Evolutionary conservation across 345 rosid genomes (phyloP), one percentile per base, ranked within the genome.

Genomic region (Crucihimalaya himalaica): DNA sequence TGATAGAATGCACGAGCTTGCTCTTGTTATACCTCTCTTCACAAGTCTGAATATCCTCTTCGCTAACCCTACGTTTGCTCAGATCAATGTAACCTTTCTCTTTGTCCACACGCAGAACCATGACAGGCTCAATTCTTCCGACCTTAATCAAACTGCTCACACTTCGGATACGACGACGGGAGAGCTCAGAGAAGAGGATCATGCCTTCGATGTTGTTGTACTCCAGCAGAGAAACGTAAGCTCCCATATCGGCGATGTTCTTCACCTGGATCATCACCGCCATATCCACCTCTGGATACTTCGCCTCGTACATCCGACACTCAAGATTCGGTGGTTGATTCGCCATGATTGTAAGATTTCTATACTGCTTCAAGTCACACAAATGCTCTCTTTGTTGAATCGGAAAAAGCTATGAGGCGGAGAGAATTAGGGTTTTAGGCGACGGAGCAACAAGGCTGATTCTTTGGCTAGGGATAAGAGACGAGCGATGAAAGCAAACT

Each of bases 201-300:
- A 95, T 89, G 1, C 99, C 98, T 78, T 95, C 99, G 12, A 90
- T 92, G 77, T 95, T 95, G 79, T 92, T 95, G 96, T 92, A 95
- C 82, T 92, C 99, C 8, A 95, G 91, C 25, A 95, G 81, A 0
- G 97, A 88, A 16, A 95, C 99, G 64, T 92, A 95, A 0, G 99
- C 99, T 29, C 97, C 98, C 99, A 92, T 92, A 75, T 95, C 98
- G 35, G 97, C 97, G 75, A 95, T 92, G 84, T 77, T 88, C 77
- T 95, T 95, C 54, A 95, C 99, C 81, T 92, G 99, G 23, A 95
- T 92, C 99, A 95, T 95, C 74, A 95, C 99, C 45, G 97, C 97
- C 97, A 88, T 92, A 77, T 87, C 99, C 56, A 95, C 92, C 76
- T 92, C 97, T 32, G 99, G 99, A 68, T 95, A 95, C 84, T 70